Conservation (phyloP, 352 stramenopile species). For the Salisapilia sapeloensis region DNA sequence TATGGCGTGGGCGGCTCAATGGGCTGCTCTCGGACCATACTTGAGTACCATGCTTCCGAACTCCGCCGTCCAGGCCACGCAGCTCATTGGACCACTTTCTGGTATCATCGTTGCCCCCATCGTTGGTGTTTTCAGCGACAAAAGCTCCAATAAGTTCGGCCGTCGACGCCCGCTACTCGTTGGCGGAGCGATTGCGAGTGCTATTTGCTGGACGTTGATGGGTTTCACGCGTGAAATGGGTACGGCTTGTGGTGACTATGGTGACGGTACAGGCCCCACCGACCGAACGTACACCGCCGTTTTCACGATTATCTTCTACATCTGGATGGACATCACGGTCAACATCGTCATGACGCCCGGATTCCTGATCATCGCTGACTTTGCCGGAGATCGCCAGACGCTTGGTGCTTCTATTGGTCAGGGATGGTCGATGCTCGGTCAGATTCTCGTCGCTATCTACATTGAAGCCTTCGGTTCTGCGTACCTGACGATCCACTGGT, state of each 20-base stretch:
- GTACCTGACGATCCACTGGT: conserved; percentile 22
- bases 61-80: conserved; percentile 16
- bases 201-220: conserved; percentile 35
- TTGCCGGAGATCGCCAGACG: conserved; percentile 33
- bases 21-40: conserved; percentile 19
- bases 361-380: conserved; percentile 30
- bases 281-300: conserved; percentile 23
- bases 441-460: conserved; percentile 26
- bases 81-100: conserved; percentile 8
- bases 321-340: conserved; percentile 43
- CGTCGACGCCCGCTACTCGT: conserved; percentile 21
- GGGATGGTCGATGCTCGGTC: conserved; percentile 24
- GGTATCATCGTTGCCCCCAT: conserved; percentile 9
- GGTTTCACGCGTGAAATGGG: conserved; percentile 25
- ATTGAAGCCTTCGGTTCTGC: conserved; percentile 27
- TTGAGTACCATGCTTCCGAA: conserved; percentile 19
- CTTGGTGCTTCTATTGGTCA: conserved; percentile 19
- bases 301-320: conserved; percentile 38
- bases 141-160: conserved; percentile 13
- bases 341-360: conserved; percentile 29
- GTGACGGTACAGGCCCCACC: conserved; percentile 7
- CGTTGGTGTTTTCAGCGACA: conserved; percentile 20
- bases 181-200: conserved; percentile 10
- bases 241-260: conserved; percentile 24
- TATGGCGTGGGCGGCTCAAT: conserved; percentile 7